Percentiles rank a stretch among this genome's conserved stretches.
Evolutionary conservation across 2,329 filamentous ascomycete genomes (phyloP).

Genomic region (Trichoderma brevicompactum): DNA sequence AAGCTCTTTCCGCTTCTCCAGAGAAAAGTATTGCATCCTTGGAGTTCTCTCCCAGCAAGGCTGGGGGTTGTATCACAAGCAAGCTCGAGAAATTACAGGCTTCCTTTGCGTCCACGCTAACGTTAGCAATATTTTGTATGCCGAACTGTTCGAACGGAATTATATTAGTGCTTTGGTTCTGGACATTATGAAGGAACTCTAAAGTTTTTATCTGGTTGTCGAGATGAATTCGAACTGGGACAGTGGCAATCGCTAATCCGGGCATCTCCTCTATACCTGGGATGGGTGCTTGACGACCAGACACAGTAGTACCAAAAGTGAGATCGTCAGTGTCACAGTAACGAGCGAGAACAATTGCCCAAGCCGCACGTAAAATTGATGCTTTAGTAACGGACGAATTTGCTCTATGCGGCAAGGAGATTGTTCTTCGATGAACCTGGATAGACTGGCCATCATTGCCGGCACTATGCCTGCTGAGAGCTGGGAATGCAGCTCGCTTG

Average conservation of each 20-base stretch:
- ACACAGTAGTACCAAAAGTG: constrained; percentile 34
- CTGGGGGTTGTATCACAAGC: constrained; percentile 6
- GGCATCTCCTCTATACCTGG: constrained; percentile 28
- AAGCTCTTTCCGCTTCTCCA: not conserved
- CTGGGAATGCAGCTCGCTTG: constrained; percentile 24
- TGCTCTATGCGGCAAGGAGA: not conserved
- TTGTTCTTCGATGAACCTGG: not conserved
- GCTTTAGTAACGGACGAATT: constrained; percentile 25
- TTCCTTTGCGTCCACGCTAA: not conserved
- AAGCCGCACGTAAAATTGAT: constrained; percentile 32
- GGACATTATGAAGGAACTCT: constrained; percentile 24
- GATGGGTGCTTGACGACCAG: constrained; percentile 31
- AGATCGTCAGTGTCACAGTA: constrained; percentile 29
- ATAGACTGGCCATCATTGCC: not conserved
- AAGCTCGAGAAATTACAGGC: constrained; percentile 12
- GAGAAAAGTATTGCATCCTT: not conserved
- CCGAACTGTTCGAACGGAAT: constrained; percentile 34
- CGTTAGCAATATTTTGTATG: constrained; percentile 28
- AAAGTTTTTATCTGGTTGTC: not conserved
- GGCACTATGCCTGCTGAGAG: not conserved
- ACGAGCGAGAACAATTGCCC: constrained; percentile 32
- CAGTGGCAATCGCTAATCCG: constrained; percentile 29
- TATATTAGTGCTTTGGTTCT: constrained; percentile 30
- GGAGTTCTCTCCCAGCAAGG: not conserved
- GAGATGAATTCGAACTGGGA: constrained; percentile 30